phyloP scores from a whole-genome alignment of 2,329 filamentous ascomycete genomes.

The Fonsecaea erecta region DNA sequence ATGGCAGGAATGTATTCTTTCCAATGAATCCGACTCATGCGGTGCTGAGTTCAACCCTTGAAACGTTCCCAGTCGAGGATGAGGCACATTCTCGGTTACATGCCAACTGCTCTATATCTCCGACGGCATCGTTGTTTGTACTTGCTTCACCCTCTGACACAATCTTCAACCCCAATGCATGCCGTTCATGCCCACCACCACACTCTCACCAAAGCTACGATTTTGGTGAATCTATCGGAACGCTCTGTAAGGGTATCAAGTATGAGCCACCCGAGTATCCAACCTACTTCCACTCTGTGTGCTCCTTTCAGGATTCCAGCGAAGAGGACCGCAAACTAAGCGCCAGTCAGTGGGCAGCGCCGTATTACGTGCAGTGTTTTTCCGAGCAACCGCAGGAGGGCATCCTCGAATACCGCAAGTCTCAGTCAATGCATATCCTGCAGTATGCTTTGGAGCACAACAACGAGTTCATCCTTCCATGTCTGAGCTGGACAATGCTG shows the following conservation, averaged over 20 bases:
- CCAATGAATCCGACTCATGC: background rate
- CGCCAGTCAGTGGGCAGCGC: constrained; percentile 20
- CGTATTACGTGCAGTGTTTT: constrained; percentile 22
- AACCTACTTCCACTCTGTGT: background rate
- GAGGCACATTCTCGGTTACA: background rate
- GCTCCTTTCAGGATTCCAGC: background rate
- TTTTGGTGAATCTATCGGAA: constrained; percentile 11
- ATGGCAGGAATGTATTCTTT: background rate
- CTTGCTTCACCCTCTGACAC: background rate
- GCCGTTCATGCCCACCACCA: background rate
- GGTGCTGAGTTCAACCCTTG: background rate
- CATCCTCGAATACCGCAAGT: constrained; percentile 13
- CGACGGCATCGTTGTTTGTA: background rate
- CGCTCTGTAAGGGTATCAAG: constrained; percentile 3
- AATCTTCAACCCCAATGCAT: background rate
- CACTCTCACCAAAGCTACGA: constrained; percentile 12
- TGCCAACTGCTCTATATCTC: background rate
- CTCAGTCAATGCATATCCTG: constrained; percentile 19
- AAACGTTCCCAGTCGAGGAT: background rate
- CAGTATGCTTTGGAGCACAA: constrained; percentile 19
- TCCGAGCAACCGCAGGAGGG: background rate
- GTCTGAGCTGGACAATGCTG: constrained; percentile 24
- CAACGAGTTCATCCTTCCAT: constrained; percentile 28
- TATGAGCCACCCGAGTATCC: background rate
- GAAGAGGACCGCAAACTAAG: constrained; percentile 19